A percentile compares a stretch with the other conserved stretches of the same genome.
phyloP scores from a whole-genome alignment of 345 rosid species.

The Lenwebbia sp. region DNA sequence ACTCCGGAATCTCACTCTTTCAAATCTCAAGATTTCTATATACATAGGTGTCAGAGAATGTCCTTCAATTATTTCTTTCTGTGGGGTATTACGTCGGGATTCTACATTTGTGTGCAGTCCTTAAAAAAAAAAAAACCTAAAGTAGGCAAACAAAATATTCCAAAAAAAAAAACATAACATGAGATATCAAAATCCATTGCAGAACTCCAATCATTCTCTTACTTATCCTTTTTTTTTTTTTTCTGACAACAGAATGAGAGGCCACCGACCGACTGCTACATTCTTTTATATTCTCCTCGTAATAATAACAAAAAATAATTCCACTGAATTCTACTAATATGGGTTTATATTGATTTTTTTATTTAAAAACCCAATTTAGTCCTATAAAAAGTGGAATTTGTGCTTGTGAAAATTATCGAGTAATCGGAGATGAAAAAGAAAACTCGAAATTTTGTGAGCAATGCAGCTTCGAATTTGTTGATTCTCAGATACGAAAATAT shows the following conservation, averaged over 20 bases:
- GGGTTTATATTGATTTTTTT: not conserved
- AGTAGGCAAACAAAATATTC: not conserved
- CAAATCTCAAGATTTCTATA: not conserved
- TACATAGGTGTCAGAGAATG: not conserved
- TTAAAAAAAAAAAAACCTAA: not conserved
- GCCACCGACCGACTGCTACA: not conserved
- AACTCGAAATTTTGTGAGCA: too few species aligned
- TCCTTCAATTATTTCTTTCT: not conserved
- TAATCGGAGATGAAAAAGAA: too few species aligned
- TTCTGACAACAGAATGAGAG: not conserved
- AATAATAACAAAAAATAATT: not conserved
- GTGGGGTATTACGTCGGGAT: not conserved
- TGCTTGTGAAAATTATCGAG: too few species aligned
- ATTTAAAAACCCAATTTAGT: not conserved
- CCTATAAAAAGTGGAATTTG: too few species aligned
- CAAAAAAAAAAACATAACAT: not conserved
- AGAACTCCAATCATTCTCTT: constrained; percentile 4
- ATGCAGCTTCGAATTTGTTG: too few species aligned
- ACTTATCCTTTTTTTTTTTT: not conserved
- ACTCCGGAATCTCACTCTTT: not conserved
- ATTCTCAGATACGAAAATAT: too few species aligned
- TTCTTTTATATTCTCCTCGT: not conserved
- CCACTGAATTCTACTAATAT: not conserved
- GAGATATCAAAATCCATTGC: not conserved
- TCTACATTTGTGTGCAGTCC: not conserved